phyloP scores from a whole-genome alignment of 1,284 basidiomycete species.

The Porogramme epimiltina region DNA sequence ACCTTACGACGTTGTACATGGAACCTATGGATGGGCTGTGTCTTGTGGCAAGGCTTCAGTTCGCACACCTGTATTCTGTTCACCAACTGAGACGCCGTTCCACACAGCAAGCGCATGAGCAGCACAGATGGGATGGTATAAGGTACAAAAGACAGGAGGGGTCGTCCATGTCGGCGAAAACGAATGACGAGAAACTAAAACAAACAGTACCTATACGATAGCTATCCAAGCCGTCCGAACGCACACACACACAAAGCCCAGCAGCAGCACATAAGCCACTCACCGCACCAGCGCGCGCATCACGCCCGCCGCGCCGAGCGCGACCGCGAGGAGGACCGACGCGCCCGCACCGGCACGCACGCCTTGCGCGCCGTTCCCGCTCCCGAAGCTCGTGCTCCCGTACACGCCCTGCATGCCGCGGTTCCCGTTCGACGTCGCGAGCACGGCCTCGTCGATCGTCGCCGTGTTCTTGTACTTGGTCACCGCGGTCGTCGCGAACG shows the following conservation, averaged over 20 bases:
- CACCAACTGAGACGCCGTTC: too few relatives aligned
- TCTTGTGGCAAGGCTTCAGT: too few relatives aligned
- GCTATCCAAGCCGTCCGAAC: too few relatives aligned
- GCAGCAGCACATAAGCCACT: constrained; percentile 1
- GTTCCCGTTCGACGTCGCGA: constrained; percentile 57
- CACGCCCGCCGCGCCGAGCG: constrained; percentile 5
- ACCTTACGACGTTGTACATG: too few relatives aligned
- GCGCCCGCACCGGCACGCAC: constrained; percentile 15
- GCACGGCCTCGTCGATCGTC: constrained; percentile 31
- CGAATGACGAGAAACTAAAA: too few relatives aligned
- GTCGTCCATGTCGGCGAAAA: too few relatives aligned
- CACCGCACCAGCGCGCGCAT: constrained; percentile 5
- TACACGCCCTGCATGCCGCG: constrained; percentile 34
- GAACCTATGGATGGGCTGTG: too few relatives aligned
- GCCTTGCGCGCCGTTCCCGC: constrained; percentile 23
- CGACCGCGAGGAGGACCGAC: constrained; percentile 10
- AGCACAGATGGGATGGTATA: too few relatives aligned
- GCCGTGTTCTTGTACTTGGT: constrained; percentile 50
- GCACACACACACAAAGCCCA: neutral
- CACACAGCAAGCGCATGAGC: too few relatives aligned
- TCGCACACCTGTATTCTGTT: too few relatives aligned
- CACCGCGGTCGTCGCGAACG: constrained; percentile 56
- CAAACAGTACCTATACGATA: too few relatives aligned
- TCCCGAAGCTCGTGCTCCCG: constrained; percentile 51
- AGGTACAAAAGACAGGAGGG: too few relatives aligned